Percentiles rank a stretch among this genome's conserved stretches.
Evolutionary conservation across 2,329 filamentous ascomycete species (phyloP).

Genomic region (Trichophyton simii): DNA sequence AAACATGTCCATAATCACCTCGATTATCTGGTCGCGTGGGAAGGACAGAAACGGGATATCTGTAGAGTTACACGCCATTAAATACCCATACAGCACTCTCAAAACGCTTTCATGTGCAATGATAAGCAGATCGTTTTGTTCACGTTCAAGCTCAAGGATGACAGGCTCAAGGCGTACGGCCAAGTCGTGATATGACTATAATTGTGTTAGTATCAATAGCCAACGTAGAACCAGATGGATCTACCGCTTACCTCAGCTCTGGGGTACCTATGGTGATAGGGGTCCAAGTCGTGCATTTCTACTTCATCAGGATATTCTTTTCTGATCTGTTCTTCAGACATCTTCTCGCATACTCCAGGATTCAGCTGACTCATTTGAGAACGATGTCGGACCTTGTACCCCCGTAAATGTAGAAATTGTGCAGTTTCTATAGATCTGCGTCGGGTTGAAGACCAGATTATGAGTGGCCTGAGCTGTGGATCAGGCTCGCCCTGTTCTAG

Average conservation of each 20-base stretch:
- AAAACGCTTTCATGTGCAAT: constrained; percentile 98
- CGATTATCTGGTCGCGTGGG: constrained; percentile 92
- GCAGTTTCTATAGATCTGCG: constrained; percentile 83
- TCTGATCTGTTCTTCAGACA: constrained; percentile 72
- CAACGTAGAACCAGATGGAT: constrained; percentile 3
- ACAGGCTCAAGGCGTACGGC: constrained; percentile 97
- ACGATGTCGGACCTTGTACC: constrained; percentile 77
- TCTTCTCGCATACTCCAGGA: constrained; percentile 87
- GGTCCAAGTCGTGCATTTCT: constrained; percentile 81
- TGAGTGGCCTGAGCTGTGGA: constrained; percentile 62
- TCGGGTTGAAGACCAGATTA: constrained; percentile 89
- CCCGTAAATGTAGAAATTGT: constrained; percentile 61
- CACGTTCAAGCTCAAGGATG: constrained; percentile 89
- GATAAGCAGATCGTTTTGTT: constrained; percentile 94
- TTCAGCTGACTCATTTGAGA: constrained; percentile 97
- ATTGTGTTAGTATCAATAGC: constrained; percentile 34
- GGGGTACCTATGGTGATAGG: constrained; percentile 93
- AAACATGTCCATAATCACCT: constrained; percentile 37
- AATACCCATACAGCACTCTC: constrained; percentile 87
- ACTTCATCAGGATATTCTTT: constrained; percentile 81
- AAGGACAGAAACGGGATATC: constrained; percentile 91
- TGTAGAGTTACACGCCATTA: constrained; percentile 95
- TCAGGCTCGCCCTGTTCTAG: constrained; percentile 55
- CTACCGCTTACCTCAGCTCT: constrained; percentile 61
- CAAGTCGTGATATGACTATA: constrained; percentile 88